phyloP scores from a whole-genome alignment of 164 flowering plant genomes.

The grape (Vitis vinifera) region ASM3070453v1 NC_081809.1:20294501-20295000 shows the following conservation, averaged over 20 bases:
- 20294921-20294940: too few relatives aligned
- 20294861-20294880: too few relatives aligned
- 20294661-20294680: slow-evolving; percentile 54
- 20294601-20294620: slow-evolving; percentile 21
- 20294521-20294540: slow-evolving; percentile 39
- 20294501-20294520: slow-evolving; percentile 49
- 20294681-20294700: slow-evolving; percentile 30
- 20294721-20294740: slow-evolving; percentile 23
- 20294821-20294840: slow-evolving; percentile 37
- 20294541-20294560: slow-evolving; percentile 28
- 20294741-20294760: slow-evolving; percentile 45
- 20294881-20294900: too few relatives aligned
- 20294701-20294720: slow-evolving; percentile 15
- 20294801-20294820: slow-evolving; percentile 55
- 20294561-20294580: slow-evolving; percentile 11
- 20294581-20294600: slow-evolving; percentile 26
- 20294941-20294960: too few relatives aligned
- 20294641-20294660: slow-evolving; percentile 26
- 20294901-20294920: too few relatives aligned
- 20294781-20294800: slow-evolving; percentile 53
- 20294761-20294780: slow-evolving; percentile 34
- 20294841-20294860: slow-evolving; percentile 14
- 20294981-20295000: too few relatives aligned
- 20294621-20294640: slow-evolving; percentile 10
- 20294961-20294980: too few relatives aligned